Base-by-base conservation (phyloP, 2,329 filamentous ascomycete species). In the Fusarium papillatum region DNA sequence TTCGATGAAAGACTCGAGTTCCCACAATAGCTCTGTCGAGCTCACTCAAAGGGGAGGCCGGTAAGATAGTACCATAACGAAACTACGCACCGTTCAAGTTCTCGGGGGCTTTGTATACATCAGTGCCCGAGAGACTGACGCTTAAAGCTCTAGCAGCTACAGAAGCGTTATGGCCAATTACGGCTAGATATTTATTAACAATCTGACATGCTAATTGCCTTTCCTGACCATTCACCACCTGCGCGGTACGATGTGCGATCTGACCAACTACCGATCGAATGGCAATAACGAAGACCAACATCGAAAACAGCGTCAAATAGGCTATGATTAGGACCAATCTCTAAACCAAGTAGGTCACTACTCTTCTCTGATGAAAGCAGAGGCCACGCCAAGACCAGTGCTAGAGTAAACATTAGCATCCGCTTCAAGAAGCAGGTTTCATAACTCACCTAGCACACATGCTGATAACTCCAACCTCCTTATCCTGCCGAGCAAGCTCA, bases 131-230 rank as follows among this genome's bases (percentile, higher is more conserved):
- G 43, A 95, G 94, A 70, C 88, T 89, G 29, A 93, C 94, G 26
- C 87, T 80, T 3, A 98, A 85, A 4, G 95, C 95, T 78, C 94
- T 96, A 7, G 96, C 95, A 8, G 95, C 95, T 1, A 98, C 96
- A 8, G 98, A 26, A 53, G 48, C 7, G 14, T 53, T 29, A 16
- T 53, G 48, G 19, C 24, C 24, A 53, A 53, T 53, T 29, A 53
- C 9, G 19, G 24, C 29, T 4, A 26, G 26, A 24, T 29, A 29
- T 29, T 29, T 53, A 53, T 29, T 29, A 53, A 53, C n/a, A 24
- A 22, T 24, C n/a, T 24, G n/a, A 24, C 43, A 46, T 46, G 43
- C 7, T 46, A 24, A n/a, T 17, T 17, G 5, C 19, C 17, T n/a
- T n/a, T 11, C 39, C 17, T 41, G 8, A 11, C 9, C 39, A 41